These are phyloP conservation scores for Clonostachys byssicola DNA, from an alignment of 2,329 filamentous ascomycete genomes.

Conservation along the genomic window DNA sequence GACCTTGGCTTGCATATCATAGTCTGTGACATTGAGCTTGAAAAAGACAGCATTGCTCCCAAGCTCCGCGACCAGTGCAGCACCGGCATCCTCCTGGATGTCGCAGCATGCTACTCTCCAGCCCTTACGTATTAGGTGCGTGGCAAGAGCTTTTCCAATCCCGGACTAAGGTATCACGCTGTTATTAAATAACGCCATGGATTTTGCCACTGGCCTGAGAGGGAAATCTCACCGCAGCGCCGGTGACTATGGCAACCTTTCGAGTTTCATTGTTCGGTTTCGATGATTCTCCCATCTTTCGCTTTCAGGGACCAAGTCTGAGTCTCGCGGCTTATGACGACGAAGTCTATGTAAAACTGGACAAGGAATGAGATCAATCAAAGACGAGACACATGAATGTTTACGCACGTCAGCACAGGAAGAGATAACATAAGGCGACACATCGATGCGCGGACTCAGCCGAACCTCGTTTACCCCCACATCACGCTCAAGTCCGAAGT, in stretches of 20 bases:
- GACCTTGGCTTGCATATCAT: slow-evolving; percentile 32
- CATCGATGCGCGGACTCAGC: no score
- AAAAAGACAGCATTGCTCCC: slow-evolving; percentile 34
- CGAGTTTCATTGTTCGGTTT: not conserved
- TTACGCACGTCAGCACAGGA: no score
- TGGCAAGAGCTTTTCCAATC: slow-evolving; percentile 36
- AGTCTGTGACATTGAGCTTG: slow-evolving; percentile 36
- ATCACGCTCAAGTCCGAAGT: no score
- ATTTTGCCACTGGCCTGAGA: not conserved
- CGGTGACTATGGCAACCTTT: not conserved
- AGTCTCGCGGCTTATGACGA: no score
- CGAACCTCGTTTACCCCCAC: no score
- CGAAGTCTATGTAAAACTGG: no score
- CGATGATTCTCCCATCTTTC: no score
- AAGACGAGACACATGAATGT: no score
- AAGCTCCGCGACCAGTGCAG: slow-evolving; percentile 20
- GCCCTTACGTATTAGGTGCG: slow-evolving; percentile 12
- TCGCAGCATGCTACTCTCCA: slow-evolving; percentile 30
- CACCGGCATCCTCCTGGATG: slow-evolving; percentile 16
- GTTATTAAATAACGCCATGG: not conserved
- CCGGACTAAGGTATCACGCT: slow-evolving; percentile 28
- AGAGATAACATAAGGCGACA: no score
- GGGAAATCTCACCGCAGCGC: not conserved
- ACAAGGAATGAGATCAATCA: no score
- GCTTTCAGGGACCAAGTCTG: no score